Evolutionary conservation across 2,329 filamentous ascomycete species (phyloP).

Genomic region (Sclerotinia minor): DNA sequence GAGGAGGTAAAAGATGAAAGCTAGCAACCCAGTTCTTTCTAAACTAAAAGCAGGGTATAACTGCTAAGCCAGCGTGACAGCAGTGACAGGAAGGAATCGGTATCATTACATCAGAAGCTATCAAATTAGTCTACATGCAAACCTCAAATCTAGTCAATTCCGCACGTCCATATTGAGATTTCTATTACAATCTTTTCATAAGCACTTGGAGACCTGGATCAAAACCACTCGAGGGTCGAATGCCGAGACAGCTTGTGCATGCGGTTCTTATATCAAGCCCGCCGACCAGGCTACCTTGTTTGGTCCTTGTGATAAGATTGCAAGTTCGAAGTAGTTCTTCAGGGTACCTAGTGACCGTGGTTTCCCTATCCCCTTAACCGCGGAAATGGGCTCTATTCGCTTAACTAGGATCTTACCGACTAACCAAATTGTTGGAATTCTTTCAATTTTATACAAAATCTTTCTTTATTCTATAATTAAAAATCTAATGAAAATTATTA

Average conservation of each 20-base stretch:
- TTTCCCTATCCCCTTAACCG: too few species aligned
- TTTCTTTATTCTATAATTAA: too few species aligned
- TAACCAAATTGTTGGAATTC: too few species aligned
- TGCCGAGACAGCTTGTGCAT: not conserved
- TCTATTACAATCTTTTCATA: not conserved
- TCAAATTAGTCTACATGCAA: not conserved
- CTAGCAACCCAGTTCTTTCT: not conserved
- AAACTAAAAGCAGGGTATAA: not conserved
- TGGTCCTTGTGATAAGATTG: not conserved
- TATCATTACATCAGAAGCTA: not conserved
- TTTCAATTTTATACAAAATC: too few species aligned
- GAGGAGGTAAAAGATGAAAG: not conserved
- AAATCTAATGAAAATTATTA: too few species aligned
- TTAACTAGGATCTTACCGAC: too few species aligned
- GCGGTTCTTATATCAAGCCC: not conserved
- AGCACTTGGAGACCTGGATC: not conserved
- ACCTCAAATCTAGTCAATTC: not conserved
- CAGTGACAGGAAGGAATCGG: constrained; percentile 7
- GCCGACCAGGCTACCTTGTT: too few species aligned
- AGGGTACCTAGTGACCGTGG: not conserved
- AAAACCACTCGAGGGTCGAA: not conserved
- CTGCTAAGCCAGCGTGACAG: not conserved
- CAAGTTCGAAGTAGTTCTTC: not conserved
- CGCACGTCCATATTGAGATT: constrained; percentile 4
- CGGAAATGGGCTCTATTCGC: too few species aligned